Evolutionary conservation across 2,329 filamentous ascomycete species (phyloP), one percentile per base, ranked within the genome.

Genomic region (Alternaria atra): DNA sequence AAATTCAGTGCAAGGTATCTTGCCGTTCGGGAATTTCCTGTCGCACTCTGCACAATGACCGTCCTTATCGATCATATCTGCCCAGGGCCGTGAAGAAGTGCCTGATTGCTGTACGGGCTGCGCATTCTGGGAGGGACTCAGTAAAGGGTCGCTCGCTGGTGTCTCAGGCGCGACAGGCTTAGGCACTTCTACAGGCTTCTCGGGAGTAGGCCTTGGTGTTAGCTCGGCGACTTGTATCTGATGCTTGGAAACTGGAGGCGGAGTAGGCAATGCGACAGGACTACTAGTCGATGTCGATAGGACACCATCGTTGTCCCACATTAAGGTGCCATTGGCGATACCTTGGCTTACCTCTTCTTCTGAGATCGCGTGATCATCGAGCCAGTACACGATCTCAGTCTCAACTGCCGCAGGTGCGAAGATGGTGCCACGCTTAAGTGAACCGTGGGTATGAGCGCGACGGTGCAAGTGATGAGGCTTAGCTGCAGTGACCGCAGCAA

Each of bases 1-100:
- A 83, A 97, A 97, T 2, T 84, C 75, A 64, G 79, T 80, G 82
- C 95, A 98, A 66, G 85, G 80, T 55, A 96, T 72, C 69, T 88
- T 79, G 61, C 92, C 92, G 78, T 90, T 90, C 12, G 91, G 91
- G 84, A 98, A 98, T 7, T 89, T 82, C 15, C 81, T 80, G 67
- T 88, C 83, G 55, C 94, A 67, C 52, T 91, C 91, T 5, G 25
- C 32, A 43, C 72, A 74, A 20, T 68, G 51, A 5, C 71, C 73
- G 44, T 72, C 50, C 9, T 64, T 52, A 13, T 74, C 62, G 8
- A 73, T 65, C 40, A 73, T 51, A 4, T 68, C 64, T 23, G 57
- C 59, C 27, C 69, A 64, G 8, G 59, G 61, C 17, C 51, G 61
- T 48, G 69, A 29, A 48, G 55, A 52, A 53, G 52, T 37, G 76